These are phyloP conservation scores for Syncephalastrum sp. DNA, from an alignment of 371 early-diverging fungal species.

Conservation along the genomic window DNA sequence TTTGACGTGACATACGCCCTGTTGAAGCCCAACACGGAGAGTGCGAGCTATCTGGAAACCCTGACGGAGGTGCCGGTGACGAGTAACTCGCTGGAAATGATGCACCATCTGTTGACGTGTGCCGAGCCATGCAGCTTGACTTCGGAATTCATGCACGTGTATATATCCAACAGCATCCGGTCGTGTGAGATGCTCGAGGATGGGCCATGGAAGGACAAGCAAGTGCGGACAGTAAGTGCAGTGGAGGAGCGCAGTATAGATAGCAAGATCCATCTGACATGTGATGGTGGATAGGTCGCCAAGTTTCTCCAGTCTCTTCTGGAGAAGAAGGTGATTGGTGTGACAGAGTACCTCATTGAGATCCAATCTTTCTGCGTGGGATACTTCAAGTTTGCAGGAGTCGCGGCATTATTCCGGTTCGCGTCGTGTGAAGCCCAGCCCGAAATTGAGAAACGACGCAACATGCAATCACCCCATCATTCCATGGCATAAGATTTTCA, in stretches of 20 bases:
- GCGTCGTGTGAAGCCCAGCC: constrained; percentile 27
- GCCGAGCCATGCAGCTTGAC: constrained; percentile 27
- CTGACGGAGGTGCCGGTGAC: constrained; percentile 27
- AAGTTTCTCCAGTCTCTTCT: constrained; percentile 69
- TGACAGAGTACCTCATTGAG: constrained; percentile 62
- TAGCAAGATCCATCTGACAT: too few species aligned
- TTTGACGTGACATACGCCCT: constrained; percentile 26
- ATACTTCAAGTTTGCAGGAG: constrained; percentile 27
- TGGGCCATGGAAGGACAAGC: constrained; percentile 56
- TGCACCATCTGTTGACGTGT: constrained; percentile 55
- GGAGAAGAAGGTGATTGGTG: constrained; percentile 51
- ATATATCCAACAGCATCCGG: constrained; percentile 64
- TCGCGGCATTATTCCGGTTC: constrained; percentile 29
- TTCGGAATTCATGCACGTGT: constrained; percentile 59
- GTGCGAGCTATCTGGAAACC: constrained; percentile 30
- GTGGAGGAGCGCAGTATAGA: too few species aligned
- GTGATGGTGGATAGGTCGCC: constrained; percentile 48
- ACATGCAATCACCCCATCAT: too few species aligned
- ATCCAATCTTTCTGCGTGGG: constrained; percentile 69
- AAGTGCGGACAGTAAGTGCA: constrained; percentile 62
- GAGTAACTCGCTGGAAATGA: constrained; percentile 58
- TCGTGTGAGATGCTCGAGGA: constrained; percentile 62
- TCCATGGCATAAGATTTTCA: constrained; percentile 10
- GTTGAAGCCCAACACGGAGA: constrained; percentile 6
- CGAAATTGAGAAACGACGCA: too few species aligned